Conservation (phyloP, 352 stramenopile species). For the Phytophthora melonis region DNA sequence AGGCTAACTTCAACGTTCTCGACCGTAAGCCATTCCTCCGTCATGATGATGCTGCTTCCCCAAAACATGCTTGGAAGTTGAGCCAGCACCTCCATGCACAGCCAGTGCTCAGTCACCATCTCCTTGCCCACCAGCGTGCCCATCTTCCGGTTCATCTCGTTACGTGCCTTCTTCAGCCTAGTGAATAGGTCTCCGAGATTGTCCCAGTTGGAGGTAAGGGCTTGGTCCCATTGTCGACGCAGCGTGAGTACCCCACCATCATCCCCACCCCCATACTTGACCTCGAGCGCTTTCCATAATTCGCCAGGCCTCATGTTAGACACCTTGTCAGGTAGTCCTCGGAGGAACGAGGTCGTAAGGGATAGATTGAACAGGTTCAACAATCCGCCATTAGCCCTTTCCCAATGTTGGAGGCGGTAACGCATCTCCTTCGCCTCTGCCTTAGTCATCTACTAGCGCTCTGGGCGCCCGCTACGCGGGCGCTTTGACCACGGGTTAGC, state of each 20-base stretch:
- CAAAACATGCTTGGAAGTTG: constrained; percentile 23
- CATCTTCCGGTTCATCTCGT: constrained; percentile 20
- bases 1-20: constrained; percentile 12
- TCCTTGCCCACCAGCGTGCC: constrained; percentile 5
- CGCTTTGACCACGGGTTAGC: too few species aligned
- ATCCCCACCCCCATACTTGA: not conserved
- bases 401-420: not conserved
- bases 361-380: not conserved
- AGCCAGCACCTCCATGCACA: constrained; percentile 18
- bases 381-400: not conserved
- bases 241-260: not conserved
- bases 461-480: too few species aligned
- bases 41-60: constrained; percentile 16
- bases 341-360: not conserved
- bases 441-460: not conserved
- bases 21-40: constrained; percentile 5
- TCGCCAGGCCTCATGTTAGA: not conserved
- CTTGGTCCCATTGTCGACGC: constrained; percentile 1
- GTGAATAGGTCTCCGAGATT: constrained; percentile 8
- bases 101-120: constrained; percentile 17
- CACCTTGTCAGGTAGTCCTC: not conserved
- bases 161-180: constrained; percentile 18
- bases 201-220: constrained; percentile 9
- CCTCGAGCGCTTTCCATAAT: not conserved
- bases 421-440: not conserved